Conservation (phyloP, 306 rosid species). For the Adenanthera pavonina region DNA sequence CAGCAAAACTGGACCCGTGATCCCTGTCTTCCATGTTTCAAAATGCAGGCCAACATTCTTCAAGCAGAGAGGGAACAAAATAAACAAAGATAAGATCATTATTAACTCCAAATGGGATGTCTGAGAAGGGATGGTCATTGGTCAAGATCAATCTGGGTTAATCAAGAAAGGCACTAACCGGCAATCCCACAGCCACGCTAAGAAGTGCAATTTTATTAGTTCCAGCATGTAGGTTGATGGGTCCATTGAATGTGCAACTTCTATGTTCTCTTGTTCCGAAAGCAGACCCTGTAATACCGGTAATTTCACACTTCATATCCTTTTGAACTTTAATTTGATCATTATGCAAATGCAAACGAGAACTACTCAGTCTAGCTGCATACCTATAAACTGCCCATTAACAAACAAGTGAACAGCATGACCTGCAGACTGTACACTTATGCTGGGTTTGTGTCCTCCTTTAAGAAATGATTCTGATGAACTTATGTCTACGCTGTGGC, state of each 20-base stretch:
- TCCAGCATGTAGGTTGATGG: constrained; percentile 73
- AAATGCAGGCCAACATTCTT: constrained; percentile 86
- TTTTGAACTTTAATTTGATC: constrained; percentile 29
- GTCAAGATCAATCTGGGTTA: constrained; percentile 20
- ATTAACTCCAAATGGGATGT: constrained; percentile 15
- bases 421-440: constrained; percentile 78
- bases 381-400: constrained; percentile 87
- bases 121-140: background rate
- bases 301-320: background rate
- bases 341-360: background rate
- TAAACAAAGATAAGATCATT: constrained; percentile 7
- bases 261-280: constrained; percentile 74
- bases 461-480: constrained; percentile 76
- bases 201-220: constrained; percentile 82
- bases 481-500: constrained; percentile 70
- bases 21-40: constrained; percentile 82
- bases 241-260: constrained; percentile 73
- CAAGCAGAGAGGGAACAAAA: constrained; percentile 22
- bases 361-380: constrained; percentile 35
- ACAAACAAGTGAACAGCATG: constrained; percentile 88
- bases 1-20: constrained; percentile 77
- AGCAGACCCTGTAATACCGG: constrained; percentile 70
- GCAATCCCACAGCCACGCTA: constrained; percentile 90
- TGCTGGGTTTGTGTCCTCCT: constrained; percentile 71
- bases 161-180: constrained; percentile 57